These are phyloP conservation scores for Ocimum tenuiflorum DNA, from an alignment of 257 asterid genomes.

Conservation along the genomic window DNA sequence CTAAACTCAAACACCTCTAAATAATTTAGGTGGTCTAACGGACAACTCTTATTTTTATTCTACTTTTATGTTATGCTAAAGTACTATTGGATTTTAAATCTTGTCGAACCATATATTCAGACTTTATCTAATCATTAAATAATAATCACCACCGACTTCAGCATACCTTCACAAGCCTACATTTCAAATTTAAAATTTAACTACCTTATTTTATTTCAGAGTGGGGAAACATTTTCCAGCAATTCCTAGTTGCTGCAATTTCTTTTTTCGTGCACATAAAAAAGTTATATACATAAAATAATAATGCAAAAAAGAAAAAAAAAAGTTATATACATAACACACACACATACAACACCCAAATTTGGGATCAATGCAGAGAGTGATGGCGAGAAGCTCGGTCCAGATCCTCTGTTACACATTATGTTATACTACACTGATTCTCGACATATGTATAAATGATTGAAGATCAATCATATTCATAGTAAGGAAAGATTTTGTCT, in stretches of 20 bases:
- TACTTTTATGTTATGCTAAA: not conserved
- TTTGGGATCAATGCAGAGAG: slow-evolving; percentile 16
- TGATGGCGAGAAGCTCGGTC: no score
- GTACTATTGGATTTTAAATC: not conserved
- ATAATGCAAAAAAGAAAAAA: no score
- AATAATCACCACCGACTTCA: not conserved
- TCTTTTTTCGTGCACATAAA: not conserved
- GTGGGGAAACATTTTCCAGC: not conserved
- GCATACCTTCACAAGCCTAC: not conserved
- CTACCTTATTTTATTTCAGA: not conserved
- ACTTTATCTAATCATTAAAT: not conserved
- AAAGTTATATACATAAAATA: no score
- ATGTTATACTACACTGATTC: no score
- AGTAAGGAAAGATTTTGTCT: no score
- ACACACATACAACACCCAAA: slow-evolving; percentile 19
- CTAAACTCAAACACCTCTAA: no score
- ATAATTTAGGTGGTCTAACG: no score
- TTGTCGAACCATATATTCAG: not conserved
- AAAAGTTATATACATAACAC: not conserved
- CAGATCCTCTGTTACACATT: no score
- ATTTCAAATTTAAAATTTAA: not conserved
- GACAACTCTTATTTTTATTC: not conserved
- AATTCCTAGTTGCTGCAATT: not conserved
- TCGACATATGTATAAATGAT: no score
- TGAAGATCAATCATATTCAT: no score